A percentile compares a stretch with the other conserved stretches of the same genome.
Conservation (phyloP, 177 flowering plant species). For the Vitis hybrid region DNA sequence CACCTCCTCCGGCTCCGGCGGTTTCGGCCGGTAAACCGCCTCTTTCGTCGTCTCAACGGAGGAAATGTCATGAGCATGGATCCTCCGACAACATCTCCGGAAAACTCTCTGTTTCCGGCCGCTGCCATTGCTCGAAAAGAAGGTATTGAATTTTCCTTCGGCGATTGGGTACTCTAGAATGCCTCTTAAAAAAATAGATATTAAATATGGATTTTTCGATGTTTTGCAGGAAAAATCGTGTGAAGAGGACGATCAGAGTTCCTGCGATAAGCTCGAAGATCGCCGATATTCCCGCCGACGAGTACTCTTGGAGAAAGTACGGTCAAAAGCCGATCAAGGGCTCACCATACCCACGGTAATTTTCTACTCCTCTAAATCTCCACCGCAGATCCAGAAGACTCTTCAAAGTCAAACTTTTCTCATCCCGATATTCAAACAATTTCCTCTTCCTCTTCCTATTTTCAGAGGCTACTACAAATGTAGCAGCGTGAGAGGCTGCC, state of each 20-base stretch:
- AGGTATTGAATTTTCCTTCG: constrained; percentile 29
- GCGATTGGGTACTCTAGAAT: neutral
- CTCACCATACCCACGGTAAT: constrained; percentile 34
- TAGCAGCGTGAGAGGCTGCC: constrained; percentile 39
- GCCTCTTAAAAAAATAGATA: too few species aligned
- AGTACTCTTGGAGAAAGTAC: constrained; percentile 38
- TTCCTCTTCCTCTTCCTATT: neutral
- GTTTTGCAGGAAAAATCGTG: constrained; percentile 22
- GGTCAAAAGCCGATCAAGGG: constrained; percentile 44
- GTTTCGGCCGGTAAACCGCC: constrained; percentile 58
- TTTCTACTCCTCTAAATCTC: neutral
- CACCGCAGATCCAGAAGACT: neutral
- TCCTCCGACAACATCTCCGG: constrained; percentile 32
- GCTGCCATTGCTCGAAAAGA: constrained; percentile 61
- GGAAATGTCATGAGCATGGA: constrained; percentile 43
- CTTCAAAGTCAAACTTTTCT: neutral
- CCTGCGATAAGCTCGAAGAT: constrained; percentile 34
- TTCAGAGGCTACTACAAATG: constrained; percentile 42
- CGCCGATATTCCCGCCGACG: constrained; percentile 38
- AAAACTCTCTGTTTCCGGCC: constrained; percentile 33
- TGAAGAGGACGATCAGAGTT: constrained; percentile 31
- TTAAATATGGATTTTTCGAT: neutral
- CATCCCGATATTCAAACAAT: neutral
- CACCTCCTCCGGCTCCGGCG: constrained; percentile 32
- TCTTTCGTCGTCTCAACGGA: constrained; percentile 35